Evolutionary conservation across 31 red algal species (phyloP).

Genomic region (Odonthalia washingtoniensis): DNA sequence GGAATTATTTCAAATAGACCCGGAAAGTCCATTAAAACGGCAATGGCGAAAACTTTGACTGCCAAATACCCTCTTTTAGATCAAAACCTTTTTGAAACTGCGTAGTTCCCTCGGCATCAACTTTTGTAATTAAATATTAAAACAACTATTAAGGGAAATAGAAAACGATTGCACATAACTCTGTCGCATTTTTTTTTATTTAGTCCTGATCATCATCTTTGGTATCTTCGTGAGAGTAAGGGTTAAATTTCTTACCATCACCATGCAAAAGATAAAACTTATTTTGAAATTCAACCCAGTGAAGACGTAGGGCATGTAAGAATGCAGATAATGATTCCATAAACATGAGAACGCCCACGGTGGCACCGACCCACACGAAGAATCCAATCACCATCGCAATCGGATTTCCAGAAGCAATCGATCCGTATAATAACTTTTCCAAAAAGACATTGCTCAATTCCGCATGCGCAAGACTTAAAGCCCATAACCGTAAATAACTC

Average conservation of each 20-base stretch:
- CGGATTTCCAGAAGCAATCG: slow-evolving; percentile 68
- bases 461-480: slow-evolving; percentile 94
- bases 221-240: slow-evolving; percentile 38
- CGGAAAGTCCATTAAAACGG: slow-evolving; percentile 83
- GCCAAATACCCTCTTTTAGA: no score
- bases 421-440: slow-evolving; percentile 89
- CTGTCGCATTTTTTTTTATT: no score
- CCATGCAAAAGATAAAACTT: slow-evolving; percentile 95
- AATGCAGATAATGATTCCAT: slow-evolving; percentile 99
- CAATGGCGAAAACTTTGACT: slow-evolving; percentile 75
- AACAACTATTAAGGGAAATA: no score
- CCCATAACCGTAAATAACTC: slow-evolving; percentile 97
- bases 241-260: slow-evolving; percentile 86
- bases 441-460: slow-evolving; percentile 95
- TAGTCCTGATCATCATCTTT: not conserved
- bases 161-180: no score
- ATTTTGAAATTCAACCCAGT: slow-evolving; percentile 99
- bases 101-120: no score
- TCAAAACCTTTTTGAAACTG: no score
- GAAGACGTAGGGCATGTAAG: slow-evolving; percentile 94
- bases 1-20: slow-evolving; percentile 77
- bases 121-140: no score
- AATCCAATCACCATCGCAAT: slow-evolving; percentile 87
- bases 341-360: slow-evolving; percentile 89
- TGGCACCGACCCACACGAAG: slow-evolving; percentile 89